These are phyloP conservation scores for Cercophora sp. DNA, from an alignment of 495 filamentous ascomycete species.

Conservation along the genomic window DNA sequence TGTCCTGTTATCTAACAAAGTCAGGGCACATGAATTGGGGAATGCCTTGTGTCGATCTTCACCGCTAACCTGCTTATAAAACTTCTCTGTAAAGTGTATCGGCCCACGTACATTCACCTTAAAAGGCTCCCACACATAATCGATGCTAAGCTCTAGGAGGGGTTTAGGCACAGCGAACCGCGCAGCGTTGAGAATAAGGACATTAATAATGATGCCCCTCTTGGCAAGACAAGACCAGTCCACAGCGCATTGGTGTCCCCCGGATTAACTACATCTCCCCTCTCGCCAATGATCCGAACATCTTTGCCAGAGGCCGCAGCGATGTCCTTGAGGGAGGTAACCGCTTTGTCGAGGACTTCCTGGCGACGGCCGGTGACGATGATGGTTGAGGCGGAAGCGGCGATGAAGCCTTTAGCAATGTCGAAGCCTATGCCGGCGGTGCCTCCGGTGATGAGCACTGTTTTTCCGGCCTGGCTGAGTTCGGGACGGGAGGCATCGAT, in stretches of 20 bases:
- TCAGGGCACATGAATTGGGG: background rate
- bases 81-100: background rate
- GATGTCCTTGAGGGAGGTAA: background rate
- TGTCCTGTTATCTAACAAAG: background rate
- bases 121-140: background rate
- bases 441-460: background rate
- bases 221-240: background rate
- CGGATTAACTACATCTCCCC: background rate
- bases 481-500: constrained; percentile 2
- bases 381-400: background rate
- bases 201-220: background rate
- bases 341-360: background rate
- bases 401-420: background rate
- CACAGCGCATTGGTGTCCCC: background rate
- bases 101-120: background rate
- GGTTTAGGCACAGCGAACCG: background rate
- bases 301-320: background rate
- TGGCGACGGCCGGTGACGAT: constrained; percentile 1
- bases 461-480: background rate
- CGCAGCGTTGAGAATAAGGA: background rate
- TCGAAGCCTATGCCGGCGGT: background rate
- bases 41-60: background rate
- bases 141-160: background rate
- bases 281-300: background rate
- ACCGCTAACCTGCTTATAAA: background rate